Conservation (phyloP, 371 early-diverging fungal genomes). For the Apophysomyces ossiformis region DNA sequence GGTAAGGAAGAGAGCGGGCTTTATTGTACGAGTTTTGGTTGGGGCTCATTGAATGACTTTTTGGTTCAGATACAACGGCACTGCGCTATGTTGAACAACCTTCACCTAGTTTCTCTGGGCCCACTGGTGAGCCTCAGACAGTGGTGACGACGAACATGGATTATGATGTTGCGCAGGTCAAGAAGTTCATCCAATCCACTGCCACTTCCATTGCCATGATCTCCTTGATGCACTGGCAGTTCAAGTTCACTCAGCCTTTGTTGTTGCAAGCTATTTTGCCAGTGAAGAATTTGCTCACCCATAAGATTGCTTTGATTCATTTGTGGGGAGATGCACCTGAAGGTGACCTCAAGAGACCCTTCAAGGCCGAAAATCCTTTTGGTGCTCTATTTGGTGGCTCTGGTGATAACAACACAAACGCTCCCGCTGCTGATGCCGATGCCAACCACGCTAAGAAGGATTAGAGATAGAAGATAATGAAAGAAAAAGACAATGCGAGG, state of each 20-base stretch:
- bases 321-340: constrained; percentile 81
- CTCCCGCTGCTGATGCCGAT: constrained; percentile 38
- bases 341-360: constrained; percentile 85
- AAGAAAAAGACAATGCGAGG: constrained; percentile 7
- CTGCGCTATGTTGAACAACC: constrained; percentile 67
- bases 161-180: constrained; percentile 83
- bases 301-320: constrained; percentile 81
- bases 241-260: constrained; percentile 88
- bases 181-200: constrained; percentile 73
- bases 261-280: constrained; percentile 88
- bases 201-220: constrained; percentile 74
- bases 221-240: constrained; percentile 85
- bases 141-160: constrained; percentile 79
- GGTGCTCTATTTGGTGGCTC: constrained; percentile 58
- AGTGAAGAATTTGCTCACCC: constrained; percentile 71
- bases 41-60: neutral
- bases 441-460: constrained; percentile 54
- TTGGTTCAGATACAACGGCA: constrained; percentile 59
- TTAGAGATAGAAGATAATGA: constrained; percentile 34
- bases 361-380: constrained; percentile 78
- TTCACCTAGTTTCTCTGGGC: constrained; percentile 47
- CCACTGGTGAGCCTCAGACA: constrained; percentile 23
- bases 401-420: constrained; percentile 36
- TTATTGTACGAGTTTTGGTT: neutral
- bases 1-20: constrained; percentile 35